Evolutionary conservation across 2,329 filamentous ascomycete species (phyloP), one percentile per base, ranked within the genome.

Genomic region (Colletotrichum acutatum): DNA sequence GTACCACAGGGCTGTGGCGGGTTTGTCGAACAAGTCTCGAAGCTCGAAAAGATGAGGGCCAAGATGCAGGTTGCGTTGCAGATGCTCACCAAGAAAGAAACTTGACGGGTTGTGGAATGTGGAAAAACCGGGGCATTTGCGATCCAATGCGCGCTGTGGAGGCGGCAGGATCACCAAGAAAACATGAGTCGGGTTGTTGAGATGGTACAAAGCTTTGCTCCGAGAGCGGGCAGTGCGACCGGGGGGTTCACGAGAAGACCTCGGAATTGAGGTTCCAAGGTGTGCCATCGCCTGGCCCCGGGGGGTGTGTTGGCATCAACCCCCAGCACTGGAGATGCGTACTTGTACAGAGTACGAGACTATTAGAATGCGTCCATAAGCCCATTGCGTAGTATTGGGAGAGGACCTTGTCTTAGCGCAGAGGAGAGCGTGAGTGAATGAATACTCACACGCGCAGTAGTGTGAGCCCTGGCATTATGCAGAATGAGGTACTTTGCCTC

Each of bases 161-260:
- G 66, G 60, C 42, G 53, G 70, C 46, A 72, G 59, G 59, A 72
- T 72, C 66, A 69, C 59, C 49, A 72, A 69, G 66, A 69, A 69
- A 69, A 56, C 70, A 65, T 64, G 66, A 69, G 70, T 72, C 70
- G 66, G 60, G 59, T 19, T 56, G 24, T n/a, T 26, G 22, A 32
- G 42, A 14, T 28, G 42, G 53, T 24, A 46, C 70, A 70, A 60
- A 70, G 46, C 70, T 72, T 52, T 72, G 70, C 60, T 65, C 70
- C 70, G 70, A 72, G 60, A 72, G 66, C 66, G 66, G 70, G 70
- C 70, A 37, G 30, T 49, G 60, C 9, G 28, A 14, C 54, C 59
- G 60, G 70, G 70, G 70, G 70, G 54, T 42, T 52, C 46, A 65
- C 66, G 70, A 72, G 68, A 67, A 72, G 70, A 61, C 66, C 34